Evolutionary conservation across 139 green algal genomes (phyloP).

Genomic region (Microglena sp.): DNA sequence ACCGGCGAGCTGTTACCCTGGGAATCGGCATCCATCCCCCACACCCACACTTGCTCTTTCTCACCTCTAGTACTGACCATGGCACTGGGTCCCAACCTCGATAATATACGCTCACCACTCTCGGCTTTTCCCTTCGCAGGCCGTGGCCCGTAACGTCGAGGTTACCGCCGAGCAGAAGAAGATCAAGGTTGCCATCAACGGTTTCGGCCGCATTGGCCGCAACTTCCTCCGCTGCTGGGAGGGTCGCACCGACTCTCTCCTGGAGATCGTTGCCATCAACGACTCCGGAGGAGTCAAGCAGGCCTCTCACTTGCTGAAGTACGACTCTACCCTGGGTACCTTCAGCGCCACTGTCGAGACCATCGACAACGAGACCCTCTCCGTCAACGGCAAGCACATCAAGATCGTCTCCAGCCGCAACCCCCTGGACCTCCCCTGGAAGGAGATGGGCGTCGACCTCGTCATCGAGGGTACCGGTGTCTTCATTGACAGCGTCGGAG

Average conservation of each 20-base stretch:
- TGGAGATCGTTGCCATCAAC: constrained; percentile 93
- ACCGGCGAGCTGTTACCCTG: too few species aligned
- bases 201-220: constrained; percentile 94
- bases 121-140: too few species aligned
- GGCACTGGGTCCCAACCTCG: too few species aligned
- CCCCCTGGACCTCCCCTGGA: constrained; percentile 91
- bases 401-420: constrained; percentile 89
- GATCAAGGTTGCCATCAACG: constrained; percentile 97
- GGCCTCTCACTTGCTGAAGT: constrained; percentile 98
- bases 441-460: constrained; percentile 80
- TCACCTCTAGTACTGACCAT: too few species aligned
- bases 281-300: constrained; percentile 94
- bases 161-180: too few species aligned
- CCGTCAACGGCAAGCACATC: constrained; percentile 92
- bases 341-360: constrained; percentile 91
- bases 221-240: constrained; percentile 88
- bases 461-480: constrained; percentile 98
- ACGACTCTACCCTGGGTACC: constrained; percentile 95
- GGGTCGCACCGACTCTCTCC: constrained; percentile 60
- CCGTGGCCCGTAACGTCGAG: too few species aligned
- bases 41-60: too few species aligned
- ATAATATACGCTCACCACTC: too few species aligned
- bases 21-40: too few species aligned
- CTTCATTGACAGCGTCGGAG: constrained; percentile 81
- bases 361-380: constrained; percentile 80